Base-by-base conservation (phyloP, 805 yeast genomes). In the Candida sonorensis region DNA sequence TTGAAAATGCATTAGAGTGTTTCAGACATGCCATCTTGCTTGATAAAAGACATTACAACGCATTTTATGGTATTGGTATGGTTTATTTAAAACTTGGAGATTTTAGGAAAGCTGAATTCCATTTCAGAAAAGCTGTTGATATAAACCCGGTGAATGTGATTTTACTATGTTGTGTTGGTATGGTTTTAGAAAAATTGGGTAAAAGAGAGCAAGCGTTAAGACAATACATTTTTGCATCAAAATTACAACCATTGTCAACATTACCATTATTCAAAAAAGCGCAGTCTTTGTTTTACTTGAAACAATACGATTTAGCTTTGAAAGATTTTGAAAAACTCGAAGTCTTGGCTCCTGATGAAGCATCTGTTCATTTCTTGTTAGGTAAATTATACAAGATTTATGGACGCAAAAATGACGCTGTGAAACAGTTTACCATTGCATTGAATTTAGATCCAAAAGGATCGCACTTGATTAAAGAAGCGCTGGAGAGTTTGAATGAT, bases 11-110 rank as follows among this genome's bases (percentile, higher is more conserved):
- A 0, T 69, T 82, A 40, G 84, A 81, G 35, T 75, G 85, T 39
- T 92, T 87, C 67, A 60, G 95, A 23, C 66, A 68, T 40, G 94
- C 96, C 4, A 65, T 92, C 28, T 62, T 80, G 16, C 67, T 78
- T 26, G 95, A 90, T 48, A 69, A 79, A 29, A 67, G 87, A 36
- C 96, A 86, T 53, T 92, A 88, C 57, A 92, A 90, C 57, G 97
- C 97, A 0, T 76, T 88, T 49, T 92, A 92, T 50, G 98, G 98
- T 17, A 72, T 92, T 35, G 98, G 97, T 7, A 86, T 87, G 90
- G 94, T 87, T 18, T 81, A 79, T 53, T 70, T 86, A 54, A 84
- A 86, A 48, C 61, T 87, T 32, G 97, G 97, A 5, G 87, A 85
- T 46, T 77, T 77, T 49, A 75, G 72, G 27, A 76, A 77, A 46